Percentiles rank a stretch among this genome's conserved stretches.
phyloP scores from a whole-genome alignment of 257 asterid species.

The Scutellaria baicalensis region DNA sequence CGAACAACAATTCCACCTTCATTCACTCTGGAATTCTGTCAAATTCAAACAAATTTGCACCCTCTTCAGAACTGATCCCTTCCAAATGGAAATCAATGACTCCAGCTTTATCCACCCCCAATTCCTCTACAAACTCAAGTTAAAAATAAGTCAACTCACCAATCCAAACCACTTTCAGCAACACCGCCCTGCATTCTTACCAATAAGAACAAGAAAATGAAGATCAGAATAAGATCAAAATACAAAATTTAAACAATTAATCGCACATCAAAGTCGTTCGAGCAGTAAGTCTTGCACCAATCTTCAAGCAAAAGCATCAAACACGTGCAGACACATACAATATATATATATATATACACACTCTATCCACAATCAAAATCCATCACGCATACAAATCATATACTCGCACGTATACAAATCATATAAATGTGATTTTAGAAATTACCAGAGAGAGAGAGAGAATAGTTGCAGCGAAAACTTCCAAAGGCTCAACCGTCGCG shows the following conservation, averaged over 20 bases:
- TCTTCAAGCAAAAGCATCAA: constrained; percentile 55
- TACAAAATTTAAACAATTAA: background rate
- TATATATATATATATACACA: no score
- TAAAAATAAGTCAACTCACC: constrained; percentile 1
- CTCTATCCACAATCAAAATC: constrained; percentile 1
- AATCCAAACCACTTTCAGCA: constrained; percentile 13
- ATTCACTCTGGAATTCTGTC: background rate
- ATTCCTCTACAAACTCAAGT: constrained; percentile 1
- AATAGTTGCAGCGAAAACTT: background rate
- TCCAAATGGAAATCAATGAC: constrained; percentile 4
- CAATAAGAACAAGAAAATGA: background rate
- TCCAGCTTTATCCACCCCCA: constrained; percentile 5
- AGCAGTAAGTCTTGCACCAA: constrained; percentile 28
- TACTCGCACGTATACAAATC: background rate
- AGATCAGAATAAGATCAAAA: background rate
- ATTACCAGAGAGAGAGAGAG: constrained; percentile 18
- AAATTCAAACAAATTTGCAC: background rate
- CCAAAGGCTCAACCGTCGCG: constrained; percentile 11
- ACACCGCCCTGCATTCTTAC: constrained; percentile 23
- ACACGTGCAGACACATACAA: constrained; percentile 14
- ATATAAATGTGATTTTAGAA: background rate
- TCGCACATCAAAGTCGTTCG: constrained; percentile 48
- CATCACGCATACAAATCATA: background rate
- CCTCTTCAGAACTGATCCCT: background rate
- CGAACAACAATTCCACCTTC: constrained; percentile 7